Evolutionary conservation across 2,329 filamentous ascomycete species (phyloP).

Genomic region (Epichloe glyceriae): DNA sequence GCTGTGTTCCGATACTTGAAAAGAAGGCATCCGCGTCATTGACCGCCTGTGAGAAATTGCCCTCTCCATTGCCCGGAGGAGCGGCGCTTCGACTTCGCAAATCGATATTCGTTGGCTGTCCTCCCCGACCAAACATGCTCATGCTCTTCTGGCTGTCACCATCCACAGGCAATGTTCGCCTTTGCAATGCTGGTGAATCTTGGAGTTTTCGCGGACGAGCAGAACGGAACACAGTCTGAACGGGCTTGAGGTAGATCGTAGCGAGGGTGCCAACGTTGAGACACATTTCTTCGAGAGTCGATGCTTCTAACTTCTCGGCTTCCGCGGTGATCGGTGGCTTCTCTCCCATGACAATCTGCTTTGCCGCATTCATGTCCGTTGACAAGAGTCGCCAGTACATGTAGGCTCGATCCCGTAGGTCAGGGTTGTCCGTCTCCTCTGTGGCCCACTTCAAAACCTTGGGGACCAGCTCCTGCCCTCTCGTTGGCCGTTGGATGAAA

Average conservation of each 20-base stretch:
- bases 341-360: constrained; percentile 87
- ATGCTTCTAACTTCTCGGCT: constrained; percentile 81
- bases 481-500: constrained; percentile 92
- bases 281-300: constrained; percentile 92
- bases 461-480: constrained; percentile 84
- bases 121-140: constrained; percentile 42
- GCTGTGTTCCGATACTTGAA: constrained; percentile 57
- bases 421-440: constrained; percentile 97
- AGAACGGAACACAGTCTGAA: constrained; percentile 89
- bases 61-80: constrained; percentile 15
- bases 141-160: constrained; percentile 46
- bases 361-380: constrained; percentile 78
- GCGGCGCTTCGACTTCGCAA: constrained; percentile 23
- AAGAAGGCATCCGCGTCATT: constrained; percentile 87
- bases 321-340: constrained; percentile 95
- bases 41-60: constrained; percentile 56
- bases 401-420: constrained; percentile 88
- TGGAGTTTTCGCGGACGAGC: constrained; percentile 68
- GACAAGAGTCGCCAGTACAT: constrained; percentile 99
- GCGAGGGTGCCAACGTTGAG: constrained; percentile 91
- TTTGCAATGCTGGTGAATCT: constrained; percentile 78
- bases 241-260: constrained; percentile 94
- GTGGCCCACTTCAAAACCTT: constrained; percentile 97
- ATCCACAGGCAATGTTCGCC: constrained; percentile 43
- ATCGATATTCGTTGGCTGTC: constrained; percentile 37